Evolutionary conservation across 257 asterid genomes (phyloP), one percentile per base, ranked within the genome.

Genomic region (Prunella vulgaris): DNA sequence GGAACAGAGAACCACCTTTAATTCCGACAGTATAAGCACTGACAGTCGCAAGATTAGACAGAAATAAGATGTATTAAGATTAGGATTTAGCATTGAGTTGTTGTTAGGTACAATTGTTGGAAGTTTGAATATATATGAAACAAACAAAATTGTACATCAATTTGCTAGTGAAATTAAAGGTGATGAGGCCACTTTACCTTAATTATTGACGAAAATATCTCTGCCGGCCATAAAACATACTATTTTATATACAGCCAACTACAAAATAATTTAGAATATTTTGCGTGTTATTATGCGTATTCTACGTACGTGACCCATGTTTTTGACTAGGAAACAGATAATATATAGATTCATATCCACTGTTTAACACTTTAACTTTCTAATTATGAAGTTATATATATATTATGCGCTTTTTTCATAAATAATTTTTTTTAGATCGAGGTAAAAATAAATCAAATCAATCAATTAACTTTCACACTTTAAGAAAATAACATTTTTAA

Each of bases 51-150:
- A 69, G 54, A 69, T 0, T 15, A 30, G 57, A 57, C 27, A 38
- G 46, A 69, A 57, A 40, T 35, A 35, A 15, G 48, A 10, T 18
- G 33, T 6, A 52, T 52, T 51, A 30, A 14, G 24, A 2, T 17
- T 8, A 15, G 66, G 28, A n/a, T 33, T 60, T 18, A 60, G 27
- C 20, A 10, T 25, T 58, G 22, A 58, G 38, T 6, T 30, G 64
- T 14, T 32, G 66, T 33, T 59, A 27, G 64, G 42, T 59, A 27
- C 64, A 27, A 58, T 58, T 59, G 65, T 59, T 59, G 44, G 30
- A 15, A 28, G 14, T 59, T 28, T 14, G 65, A 30, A 30, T 7
- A 18, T 52, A 5, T 52, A 1, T 51, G 24, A 28, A 28, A 33
- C 30, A 32, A 60, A 60, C 49, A 32, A 33, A 60, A 8, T 10